Base-by-base conservation (phyloP, 345 rosid genomes). In the Limnanthes douglasii region DNA sequence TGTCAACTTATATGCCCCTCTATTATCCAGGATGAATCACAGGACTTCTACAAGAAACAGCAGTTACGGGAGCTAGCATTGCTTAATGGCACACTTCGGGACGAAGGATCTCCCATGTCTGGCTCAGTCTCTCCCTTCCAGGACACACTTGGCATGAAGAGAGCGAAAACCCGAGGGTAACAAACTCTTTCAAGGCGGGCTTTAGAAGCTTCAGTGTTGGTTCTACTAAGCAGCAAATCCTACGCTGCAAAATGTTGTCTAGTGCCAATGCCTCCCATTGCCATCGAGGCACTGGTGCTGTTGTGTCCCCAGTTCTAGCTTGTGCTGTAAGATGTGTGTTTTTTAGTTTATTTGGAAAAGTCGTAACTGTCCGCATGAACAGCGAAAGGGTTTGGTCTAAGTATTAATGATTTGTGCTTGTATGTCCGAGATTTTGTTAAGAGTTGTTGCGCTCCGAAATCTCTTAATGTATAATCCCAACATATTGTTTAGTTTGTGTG, bases 61-160 rank as follows among this genome's bases (percentile, higher is more conserved):
- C 99, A 92, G 62, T 69, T 92, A 8, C 60, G 99, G 24, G 99
- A 92, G 78, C 68, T 92, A 18, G 96, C 96, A 12, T 35, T 92
- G 70, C 88, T 92, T 33, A 90, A 92, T 37, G 96, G 96, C 22
- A 85, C 73, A 3, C 78, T 81, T 20, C 79, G 96, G 1, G 90
- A 78, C 29, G 99, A 78, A 51, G 93, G 96, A 34, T 81, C 95
- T 46, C 86, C 90, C 10, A 76, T 85, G 94, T 70, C 96, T 0
- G 90, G 99, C 31, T 78, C 96, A 1, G 73, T 78, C 15, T 85
- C 96, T 43, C 96, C 96, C 10, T 86, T 61, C 65, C 64, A 75
- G 34, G 68, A 70, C 73, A 75, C 76, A 72, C 94, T 85, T 9
- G 93, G 96, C 20, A 72, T 92, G 93, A 92, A 92, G 76, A 65